phyloP scores from a whole-genome alignment of 208 protist species.

The Tritrichomonas foetus region DNA sequence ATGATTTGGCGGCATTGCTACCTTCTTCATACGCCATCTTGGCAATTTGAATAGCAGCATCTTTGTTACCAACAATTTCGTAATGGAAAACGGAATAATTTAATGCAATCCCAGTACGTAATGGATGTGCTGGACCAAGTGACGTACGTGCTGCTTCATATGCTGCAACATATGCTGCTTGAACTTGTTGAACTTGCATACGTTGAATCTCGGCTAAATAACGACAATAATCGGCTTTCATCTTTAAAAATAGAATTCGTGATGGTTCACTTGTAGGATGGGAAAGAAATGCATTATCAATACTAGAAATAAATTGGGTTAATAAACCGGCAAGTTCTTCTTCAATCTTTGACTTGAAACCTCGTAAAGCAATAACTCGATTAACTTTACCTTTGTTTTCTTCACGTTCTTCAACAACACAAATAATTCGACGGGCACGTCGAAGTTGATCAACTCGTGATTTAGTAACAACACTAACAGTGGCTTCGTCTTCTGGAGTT shows the following conservation, averaged over 20 bases:
- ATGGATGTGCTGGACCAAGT: neutral
- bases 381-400: slow-evolving; percentile 37
- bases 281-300: neutral
- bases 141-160: neutral
- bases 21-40: slow-evolving; percentile 12
- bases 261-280: slow-evolving; percentile 35
- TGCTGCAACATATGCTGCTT: neutral
- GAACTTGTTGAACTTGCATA: neutral
- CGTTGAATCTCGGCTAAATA: slow-evolving; percentile 5
- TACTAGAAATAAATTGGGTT: neutral
- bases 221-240: slow-evolving; percentile 24
- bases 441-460: slow-evolving; percentile 9
- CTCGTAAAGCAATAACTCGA: slow-evolving; percentile 5
- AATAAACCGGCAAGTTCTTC: slow-evolving; percentile 3
- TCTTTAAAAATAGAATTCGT: slow-evolving; percentile 30
- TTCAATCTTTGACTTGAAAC: slow-evolving; percentile 28
- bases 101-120: slow-evolving; percentile 7
- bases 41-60: neutral
- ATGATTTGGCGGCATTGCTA: neutral
- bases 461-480: slow-evolving; percentile 36
- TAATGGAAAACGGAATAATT: slow-evolving; percentile 34
- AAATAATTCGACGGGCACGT: neutral
- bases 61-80: slow-evolving; percentile 6
- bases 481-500: slow-evolving; percentile 34
- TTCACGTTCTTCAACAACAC: slow-evolving; percentile 30